phyloP scores from a whole-genome alignment of 2,329 filamentous ascomycete genomes.

The Saccharata proteae region DNA sequence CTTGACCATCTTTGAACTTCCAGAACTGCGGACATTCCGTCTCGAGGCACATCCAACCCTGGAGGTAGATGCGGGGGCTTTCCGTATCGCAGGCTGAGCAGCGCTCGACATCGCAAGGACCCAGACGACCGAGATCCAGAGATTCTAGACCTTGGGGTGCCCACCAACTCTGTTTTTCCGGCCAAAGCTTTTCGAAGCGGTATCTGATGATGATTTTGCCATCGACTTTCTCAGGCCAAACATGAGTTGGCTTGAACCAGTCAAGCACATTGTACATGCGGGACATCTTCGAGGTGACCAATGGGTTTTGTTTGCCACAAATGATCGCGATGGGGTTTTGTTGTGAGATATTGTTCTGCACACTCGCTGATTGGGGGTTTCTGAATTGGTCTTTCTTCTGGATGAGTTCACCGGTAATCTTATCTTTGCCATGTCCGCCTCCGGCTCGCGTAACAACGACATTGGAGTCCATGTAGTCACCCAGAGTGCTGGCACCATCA shows the following conservation, averaged over 20 bases:
- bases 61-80: slow-evolving; percentile 29
- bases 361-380: slow-evolving; percentile 23
- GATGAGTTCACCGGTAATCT: slow-evolving; percentile 32
- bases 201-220: slow-evolving; percentile 40
- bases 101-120: slow-evolving; percentile 20
- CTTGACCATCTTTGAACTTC: slow-evolving; percentile 26
- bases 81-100: slow-evolving; percentile 22
- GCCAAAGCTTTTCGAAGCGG: slow-evolving; percentile 52
- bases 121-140: slow-evolving; percentile 20
- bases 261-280: slow-evolving; percentile 54
- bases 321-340: slow-evolving; percentile 39
- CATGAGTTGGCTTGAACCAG: slow-evolving; percentile 55
- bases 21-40: slow-evolving; percentile 43
- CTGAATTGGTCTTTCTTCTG: slow-evolving; percentile 36
- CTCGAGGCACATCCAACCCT: slow-evolving; percentile 48
- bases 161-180: slow-evolving; percentile 48
- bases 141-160: too few species aligned
- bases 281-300: slow-evolving; percentile 38
- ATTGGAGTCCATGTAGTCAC: slow-evolving; percentile 48
- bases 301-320: slow-evolving; percentile 39
- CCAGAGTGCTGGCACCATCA: slow-evolving; percentile 39
- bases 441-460: slow-evolving; percentile 53
- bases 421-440: slow-evolving; percentile 39
- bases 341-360: slow-evolving; percentile 25
- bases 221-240: slow-evolving; percentile 51